Evolutionary conservation across 1,139 yeast species (phyloP).

Genomic region (Yamadazyma pseudoaaseri): DNA sequence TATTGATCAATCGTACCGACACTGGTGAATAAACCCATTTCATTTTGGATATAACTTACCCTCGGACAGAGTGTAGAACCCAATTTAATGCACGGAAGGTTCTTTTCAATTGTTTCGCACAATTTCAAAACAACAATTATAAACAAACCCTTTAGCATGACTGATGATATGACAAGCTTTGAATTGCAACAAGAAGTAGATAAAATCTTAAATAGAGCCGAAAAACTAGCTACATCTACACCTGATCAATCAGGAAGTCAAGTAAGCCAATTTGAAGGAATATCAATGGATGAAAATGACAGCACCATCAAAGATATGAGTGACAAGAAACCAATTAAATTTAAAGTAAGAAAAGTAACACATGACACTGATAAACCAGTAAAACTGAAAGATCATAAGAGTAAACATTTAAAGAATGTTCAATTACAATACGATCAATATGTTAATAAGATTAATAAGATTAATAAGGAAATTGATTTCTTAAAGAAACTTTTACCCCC

Average conservation of each 20-base stretch:
- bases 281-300: neutral
- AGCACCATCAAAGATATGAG: neutral
- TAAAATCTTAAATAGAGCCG: constrained; percentile 8
- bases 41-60: constrained; percentile 1
- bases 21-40: constrained; percentile 27
- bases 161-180: constrained; percentile 12
- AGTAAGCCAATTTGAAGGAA: neutral
- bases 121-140: too few species aligned
- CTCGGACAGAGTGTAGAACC: neutral
- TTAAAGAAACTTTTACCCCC: constrained; percentile 44
- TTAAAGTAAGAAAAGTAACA: constrained; percentile 44
- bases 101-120: neutral
- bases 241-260: constrained; percentile 1
- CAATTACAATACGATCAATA: constrained; percentile 40
- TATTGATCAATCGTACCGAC: constrained; percentile 22
- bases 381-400: constrained; percentile 7
- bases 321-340: constrained; percentile 32
- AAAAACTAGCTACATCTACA: constrained; percentile 2
- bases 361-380: constrained; percentile 22
- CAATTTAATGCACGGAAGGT: neutral
- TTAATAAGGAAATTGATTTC: constrained; percentile 42
- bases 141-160: constrained; percentile 4
- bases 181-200: constrained; percentile 12
- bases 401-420: constrained; percentile 19
- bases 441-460: constrained; percentile 31